These are phyloP conservation scores for Cladosporium sp. DNA, from an alignment of 2,329 filamentous ascomycete species.

Conservation along the genomic window DNA sequence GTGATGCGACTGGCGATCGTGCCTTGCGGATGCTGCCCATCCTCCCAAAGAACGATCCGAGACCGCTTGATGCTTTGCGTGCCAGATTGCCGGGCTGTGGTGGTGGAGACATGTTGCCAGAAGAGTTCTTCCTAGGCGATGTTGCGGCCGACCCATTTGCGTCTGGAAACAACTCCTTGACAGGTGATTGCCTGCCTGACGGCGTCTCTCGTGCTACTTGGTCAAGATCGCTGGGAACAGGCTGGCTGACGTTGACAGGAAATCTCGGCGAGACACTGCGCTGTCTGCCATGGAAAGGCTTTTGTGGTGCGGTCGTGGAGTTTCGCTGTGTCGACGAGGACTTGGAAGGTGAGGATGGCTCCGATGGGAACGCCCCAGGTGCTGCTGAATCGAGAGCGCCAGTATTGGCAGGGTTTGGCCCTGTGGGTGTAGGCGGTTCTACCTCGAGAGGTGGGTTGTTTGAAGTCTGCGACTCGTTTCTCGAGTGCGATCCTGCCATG, in stretches of 20 bases:
- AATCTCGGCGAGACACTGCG: constrained; percentile 10
- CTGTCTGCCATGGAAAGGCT: constrained; percentile 5
- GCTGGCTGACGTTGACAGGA: constrained; percentile 20
- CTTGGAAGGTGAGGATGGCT: constrained; percentile 4
- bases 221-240: constrained; percentile 12
- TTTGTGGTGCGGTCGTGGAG: constrained; percentile 7
- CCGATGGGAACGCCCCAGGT: constrained; percentile 6
- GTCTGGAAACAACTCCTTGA: constrained; percentile 3
- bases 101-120: constrained; percentile 32
- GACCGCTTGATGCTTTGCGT: constrained; percentile 82
- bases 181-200: constrained; percentile 4
- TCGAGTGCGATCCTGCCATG: constrained; percentile 5
- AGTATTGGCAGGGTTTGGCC: neutral
- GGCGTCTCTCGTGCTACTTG: neutral
- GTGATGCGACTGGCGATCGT: constrained; percentile 41
- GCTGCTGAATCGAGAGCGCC: neutral
- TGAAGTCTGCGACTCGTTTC: neutral
- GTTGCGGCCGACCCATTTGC: neutral
- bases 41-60: constrained; percentile 72
- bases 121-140: constrained; percentile 12
- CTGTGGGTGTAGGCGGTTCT: constrained; percentile 3
- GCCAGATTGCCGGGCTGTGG: constrained; percentile 36
- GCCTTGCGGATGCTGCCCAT: constrained; percentile 54
- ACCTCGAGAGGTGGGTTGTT: neutral
- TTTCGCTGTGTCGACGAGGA: constrained; percentile 1